Base-by-base conservation (phyloP, 2,329 filamentous ascomycete species). In the Pseudogymnoascus sp. region DNA sequence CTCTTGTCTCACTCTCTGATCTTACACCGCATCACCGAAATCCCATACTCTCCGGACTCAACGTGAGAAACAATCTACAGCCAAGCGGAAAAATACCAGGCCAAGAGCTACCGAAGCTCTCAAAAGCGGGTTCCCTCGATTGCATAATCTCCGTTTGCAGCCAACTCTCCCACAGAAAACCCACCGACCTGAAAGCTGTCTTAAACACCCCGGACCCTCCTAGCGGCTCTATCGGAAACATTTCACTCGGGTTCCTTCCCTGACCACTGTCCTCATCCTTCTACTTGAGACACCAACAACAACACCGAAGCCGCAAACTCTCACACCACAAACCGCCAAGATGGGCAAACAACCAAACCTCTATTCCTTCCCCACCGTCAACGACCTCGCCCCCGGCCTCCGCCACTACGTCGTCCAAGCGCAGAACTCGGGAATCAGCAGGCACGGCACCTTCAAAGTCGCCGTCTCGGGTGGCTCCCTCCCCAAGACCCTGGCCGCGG, bases 381-480 rank as follows among this genome's bases (percentile, higher is more conserved):
- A 86, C 68, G 80, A 85, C 65, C 86, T 99, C 69, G 90, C 92
- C 19, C 79, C 83, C 37, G 87, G 88, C 67, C 85, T 99, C 70
- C 89, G 93, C 73, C 79, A 85, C 70, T 97, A 96, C 77, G 81
- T 97, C 71, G 82, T 97, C 70, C 84, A 89, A 71, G 86, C 84
- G 71, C 93, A 99, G 77, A 88, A 87, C 72, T 83, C 87, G 65
- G 91, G 92, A 64, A 78, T 97, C 67, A 79, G 81, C 68, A 90
- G 93, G 66, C 95, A 97, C 76, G 82, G 84, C 67, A 82, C 82
- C 74, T 97, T 99, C 83, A 93, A 96, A 76, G 81, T 99, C 65
- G 95, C 87, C 68, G 89, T 97, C 62, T 97, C 93, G 0, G 95
- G 95, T 69, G 95, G 95, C 70, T 97, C 93, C 14, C 85, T 99